These are phyloP conservation scores for Penicillium pancosmium DNA, from an alignment of 495 filamentous ascomycete species.

Conservation along the genomic window DNA sequence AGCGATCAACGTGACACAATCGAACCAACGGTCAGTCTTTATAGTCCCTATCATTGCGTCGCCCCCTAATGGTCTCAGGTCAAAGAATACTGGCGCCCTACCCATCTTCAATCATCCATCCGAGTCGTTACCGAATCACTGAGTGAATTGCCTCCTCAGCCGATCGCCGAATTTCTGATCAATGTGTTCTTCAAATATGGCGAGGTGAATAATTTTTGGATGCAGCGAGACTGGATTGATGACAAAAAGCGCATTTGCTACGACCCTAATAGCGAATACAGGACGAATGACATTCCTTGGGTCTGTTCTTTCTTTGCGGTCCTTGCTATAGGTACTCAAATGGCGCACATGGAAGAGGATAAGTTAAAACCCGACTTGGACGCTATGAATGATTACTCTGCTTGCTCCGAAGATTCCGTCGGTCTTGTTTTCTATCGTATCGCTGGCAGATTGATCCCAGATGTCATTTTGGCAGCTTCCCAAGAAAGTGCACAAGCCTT, in stretches of 20 bases:
- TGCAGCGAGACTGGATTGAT: constrained; percentile 46
- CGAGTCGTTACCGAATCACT: constrained; percentile 35
- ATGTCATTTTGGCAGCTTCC: constrained; percentile 51
- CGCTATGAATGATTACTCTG: constrained; percentile 32
- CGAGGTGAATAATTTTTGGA: constrained; percentile 49
- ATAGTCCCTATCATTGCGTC: background rate
- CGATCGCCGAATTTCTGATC: constrained; percentile 49
- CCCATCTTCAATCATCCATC: constrained; percentile 46
- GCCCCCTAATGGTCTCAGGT: constrained; percentile 24
- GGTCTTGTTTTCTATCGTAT: constrained; percentile 51
- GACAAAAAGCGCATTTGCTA: constrained; percentile 46
- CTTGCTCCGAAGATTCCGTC: constrained; percentile 48
- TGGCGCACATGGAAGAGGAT: constrained; percentile 50
- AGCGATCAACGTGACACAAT: constrained; percentile 35
- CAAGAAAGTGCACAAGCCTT: constrained; percentile 53
- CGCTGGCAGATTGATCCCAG: constrained; percentile 47
- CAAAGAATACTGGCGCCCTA: constrained; percentile 49
- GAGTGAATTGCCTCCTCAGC: constrained; percentile 45
- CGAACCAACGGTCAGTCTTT: constrained; percentile 30
- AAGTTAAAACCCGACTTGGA: constrained; percentile 25
- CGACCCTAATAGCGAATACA: constrained; percentile 31
- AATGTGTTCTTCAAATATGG: constrained; percentile 52
- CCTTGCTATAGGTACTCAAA: constrained; percentile 52
- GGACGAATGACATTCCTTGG: constrained; percentile 42
- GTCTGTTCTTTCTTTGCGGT: constrained; percentile 48